Evolutionary conservation across 129 eudicot genomes (phyloP).

Genomic region (Centrapalus pauciflorus): DNA sequence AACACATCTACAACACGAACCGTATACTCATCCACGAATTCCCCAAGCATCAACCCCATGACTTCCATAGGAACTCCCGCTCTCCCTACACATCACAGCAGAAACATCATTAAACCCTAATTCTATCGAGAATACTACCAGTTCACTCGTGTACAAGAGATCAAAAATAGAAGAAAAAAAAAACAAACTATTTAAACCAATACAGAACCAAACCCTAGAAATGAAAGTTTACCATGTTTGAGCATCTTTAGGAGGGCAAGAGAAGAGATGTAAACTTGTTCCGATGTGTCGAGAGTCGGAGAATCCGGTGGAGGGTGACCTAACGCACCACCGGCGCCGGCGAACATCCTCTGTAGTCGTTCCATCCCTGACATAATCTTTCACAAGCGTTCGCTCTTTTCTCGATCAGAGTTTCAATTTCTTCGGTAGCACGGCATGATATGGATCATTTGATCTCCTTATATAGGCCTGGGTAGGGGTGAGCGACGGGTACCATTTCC

Average conservation of each 20-base stretch:
- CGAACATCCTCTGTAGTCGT: constrained; percentile 84
- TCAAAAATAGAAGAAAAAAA: not conserved
- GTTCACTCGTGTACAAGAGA: not conserved
- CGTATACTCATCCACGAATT: constrained; percentile 91
- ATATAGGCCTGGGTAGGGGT: no score
- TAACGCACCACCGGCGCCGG: constrained; percentile 89
- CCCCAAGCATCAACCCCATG: constrained; percentile 97
- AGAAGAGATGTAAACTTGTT: constrained; percentile 95
- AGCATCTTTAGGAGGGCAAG: constrained; percentile 94
- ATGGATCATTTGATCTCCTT: no score
- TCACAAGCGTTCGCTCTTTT: not conserved
- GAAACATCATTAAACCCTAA: constrained; percentile 10
- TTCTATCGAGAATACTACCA: not conserved
- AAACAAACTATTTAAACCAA: not conserved
- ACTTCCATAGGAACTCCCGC: constrained; percentile 99
- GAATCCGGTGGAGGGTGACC: constrained; percentile 94
- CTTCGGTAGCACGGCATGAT: constrained; percentile 44
- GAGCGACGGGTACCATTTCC: no score
- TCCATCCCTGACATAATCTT: constrained; percentile 53
- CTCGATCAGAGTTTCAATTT: constrained; percentile 25
- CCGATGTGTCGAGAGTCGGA: constrained; percentile 86
- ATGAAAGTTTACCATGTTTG: constrained; percentile 60
- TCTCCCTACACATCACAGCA: constrained; percentile 51
- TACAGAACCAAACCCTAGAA: constrained; percentile 5
- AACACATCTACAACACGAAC: constrained; percentile 94